phyloP scores from a whole-genome alignment of 345 rosid genomes.

The Rhodomyrtus tomentosa region DNA sequence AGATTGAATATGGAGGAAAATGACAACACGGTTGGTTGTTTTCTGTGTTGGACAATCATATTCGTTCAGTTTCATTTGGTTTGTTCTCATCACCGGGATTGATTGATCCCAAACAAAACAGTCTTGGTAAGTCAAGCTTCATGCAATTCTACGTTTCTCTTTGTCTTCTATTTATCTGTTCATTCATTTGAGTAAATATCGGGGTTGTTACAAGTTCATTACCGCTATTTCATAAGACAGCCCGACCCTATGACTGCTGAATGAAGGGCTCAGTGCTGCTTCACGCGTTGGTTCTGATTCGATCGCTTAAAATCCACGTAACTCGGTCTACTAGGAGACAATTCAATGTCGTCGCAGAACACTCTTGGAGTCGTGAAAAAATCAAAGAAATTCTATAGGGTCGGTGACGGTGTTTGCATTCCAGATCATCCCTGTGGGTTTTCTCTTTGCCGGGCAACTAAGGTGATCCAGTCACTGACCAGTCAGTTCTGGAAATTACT shows the following conservation, averaged over 20 bases:
- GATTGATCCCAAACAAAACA: not conserved
- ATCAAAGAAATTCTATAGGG: no score
- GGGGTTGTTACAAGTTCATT: not conserved
- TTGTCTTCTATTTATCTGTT: not conserved
- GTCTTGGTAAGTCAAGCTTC: not conserved
- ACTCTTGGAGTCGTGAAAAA: not conserved
- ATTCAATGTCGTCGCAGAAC: not conserved
- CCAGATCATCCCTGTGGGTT: not conserved
- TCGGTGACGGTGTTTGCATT: rapidly evolving
- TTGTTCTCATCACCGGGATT: not conserved
- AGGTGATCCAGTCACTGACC: not conserved
- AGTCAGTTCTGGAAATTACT: not conserved
- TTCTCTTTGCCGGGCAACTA: rapidly evolving
- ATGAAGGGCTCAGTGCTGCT: no score
- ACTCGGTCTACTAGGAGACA: rapidly evolving
- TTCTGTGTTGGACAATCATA: not conserved
- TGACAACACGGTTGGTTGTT: not conserved
- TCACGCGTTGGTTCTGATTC: not conserved
- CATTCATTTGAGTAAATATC: rapidly evolving
- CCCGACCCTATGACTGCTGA: not conserved
- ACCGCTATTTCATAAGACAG: not conserved
- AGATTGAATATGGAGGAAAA: not conserved
- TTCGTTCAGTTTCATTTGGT: not conserved
- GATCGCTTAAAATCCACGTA: not conserved
- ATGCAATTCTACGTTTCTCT: rapidly evolving